A percentile compares a stretch with the other conserved stretches of the same genome.
Conservation (phyloP, 1,139 yeast species). For the Saccharomycopsis hybrid region DNA sequence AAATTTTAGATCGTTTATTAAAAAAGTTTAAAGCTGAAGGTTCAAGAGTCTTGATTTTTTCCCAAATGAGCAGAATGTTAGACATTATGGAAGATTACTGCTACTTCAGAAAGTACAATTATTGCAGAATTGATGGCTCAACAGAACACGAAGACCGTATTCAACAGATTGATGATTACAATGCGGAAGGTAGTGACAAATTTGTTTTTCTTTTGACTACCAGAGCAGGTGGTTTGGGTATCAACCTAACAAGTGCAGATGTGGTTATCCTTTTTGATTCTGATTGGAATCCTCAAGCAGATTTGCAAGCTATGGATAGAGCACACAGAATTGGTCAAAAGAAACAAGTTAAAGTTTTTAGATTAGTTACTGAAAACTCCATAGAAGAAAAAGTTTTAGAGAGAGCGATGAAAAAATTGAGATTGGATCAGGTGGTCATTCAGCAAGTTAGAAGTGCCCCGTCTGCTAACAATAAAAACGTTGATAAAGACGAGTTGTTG, state of each 20-base stretch:
- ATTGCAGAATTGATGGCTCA: slow-evolving; percentile 77
- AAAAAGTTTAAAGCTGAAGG: slow-evolving; percentile 61
- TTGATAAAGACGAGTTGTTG: slow-evolving; percentile 57
- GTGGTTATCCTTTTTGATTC: slow-evolving; percentile 68
- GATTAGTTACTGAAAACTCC: slow-evolving; percentile 74
- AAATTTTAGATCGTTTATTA: slow-evolving; percentile 61
- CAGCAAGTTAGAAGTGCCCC: slow-evolving; percentile 60
- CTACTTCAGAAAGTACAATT: slow-evolving; percentile 56
- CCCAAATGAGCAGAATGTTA: slow-evolving; percentile 77
- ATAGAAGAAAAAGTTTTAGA: slow-evolving; percentile 77
- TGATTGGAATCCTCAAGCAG: slow-evolving; percentile 88
- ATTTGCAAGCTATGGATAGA: slow-evolving; percentile 83
- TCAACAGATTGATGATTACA: slow-evolving; percentile 69
- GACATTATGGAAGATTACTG: slow-evolving; percentile 79
- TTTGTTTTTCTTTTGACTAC: slow-evolving; percentile 70
- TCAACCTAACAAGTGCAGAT: slow-evolving; percentile 71
- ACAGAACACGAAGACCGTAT: slow-evolving; percentile 75
- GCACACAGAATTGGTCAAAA: slow-evolving; percentile 86
- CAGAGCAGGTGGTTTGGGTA: slow-evolving; percentile 85
- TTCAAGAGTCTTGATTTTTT: slow-evolving; percentile 67
- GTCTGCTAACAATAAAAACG: slow-evolving; percentile 29
- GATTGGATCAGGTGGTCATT: slow-evolving; percentile 74
- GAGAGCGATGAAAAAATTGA: slow-evolving; percentile 70
- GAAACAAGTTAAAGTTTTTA: slow-evolving; percentile 69
- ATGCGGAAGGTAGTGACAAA: slow-evolving; percentile 61